These are phyloP conservation scores for Ailanthus altissimus DNA, from an alignment of 345 rosid species.

Conservation along the genomic window DNA sequence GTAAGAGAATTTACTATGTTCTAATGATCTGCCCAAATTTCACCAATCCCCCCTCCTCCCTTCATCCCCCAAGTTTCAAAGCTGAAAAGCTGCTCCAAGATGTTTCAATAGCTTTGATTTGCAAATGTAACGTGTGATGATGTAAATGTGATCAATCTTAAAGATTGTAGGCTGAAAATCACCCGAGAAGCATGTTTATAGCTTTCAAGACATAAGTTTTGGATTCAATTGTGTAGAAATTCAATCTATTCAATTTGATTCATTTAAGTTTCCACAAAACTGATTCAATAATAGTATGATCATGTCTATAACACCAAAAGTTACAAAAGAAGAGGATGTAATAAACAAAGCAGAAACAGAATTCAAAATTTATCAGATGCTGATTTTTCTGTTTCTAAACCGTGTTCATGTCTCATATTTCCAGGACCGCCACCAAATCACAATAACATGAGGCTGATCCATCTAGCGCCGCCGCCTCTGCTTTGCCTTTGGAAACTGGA, in stretches of 20 bases:
- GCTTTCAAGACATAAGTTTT: neutral
- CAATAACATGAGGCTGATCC: neutral
- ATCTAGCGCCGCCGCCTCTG: conserved; percentile 38
- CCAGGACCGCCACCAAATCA: neutral
- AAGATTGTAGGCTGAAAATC: neutral
- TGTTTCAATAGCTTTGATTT: neutral
- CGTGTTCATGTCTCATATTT: too few species aligned
- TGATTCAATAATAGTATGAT: neutral
- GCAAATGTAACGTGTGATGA: neutral
- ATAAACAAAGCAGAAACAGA: neutral
- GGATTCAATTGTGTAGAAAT: neutral
- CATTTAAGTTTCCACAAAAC: neutral
- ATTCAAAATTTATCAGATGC: neutral
- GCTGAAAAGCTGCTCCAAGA: neutral
- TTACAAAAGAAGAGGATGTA: neutral
- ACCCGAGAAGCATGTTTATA: neutral
- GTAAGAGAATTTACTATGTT: conserved; percentile 11
- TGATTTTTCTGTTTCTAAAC: neutral
- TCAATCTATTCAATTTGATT: too few species aligned
- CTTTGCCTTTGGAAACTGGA: conserved; percentile 49
- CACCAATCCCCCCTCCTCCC: neutral
- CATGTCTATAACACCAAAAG: neutral
- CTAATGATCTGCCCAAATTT: neutral
- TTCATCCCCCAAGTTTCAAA: too few species aligned
- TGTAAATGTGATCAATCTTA: neutral